Conservation (phyloP, 805 yeast genomes). For the Lipomyces oligophaga region DNA sequence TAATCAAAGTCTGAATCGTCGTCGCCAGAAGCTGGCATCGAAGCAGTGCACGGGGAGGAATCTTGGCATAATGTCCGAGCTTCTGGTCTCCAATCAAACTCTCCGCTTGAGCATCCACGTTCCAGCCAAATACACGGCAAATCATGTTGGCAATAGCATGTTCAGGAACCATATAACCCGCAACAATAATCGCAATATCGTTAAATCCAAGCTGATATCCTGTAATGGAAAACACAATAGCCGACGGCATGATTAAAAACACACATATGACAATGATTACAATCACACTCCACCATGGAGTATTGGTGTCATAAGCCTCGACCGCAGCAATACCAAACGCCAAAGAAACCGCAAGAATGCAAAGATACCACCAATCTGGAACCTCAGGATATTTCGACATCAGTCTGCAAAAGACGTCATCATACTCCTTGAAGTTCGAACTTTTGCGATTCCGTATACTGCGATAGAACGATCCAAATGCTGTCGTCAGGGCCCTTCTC, state of each 20-base stretch:
- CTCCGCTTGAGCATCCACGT: conserved; percentile 49
- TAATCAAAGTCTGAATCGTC: conserved; percentile 51
- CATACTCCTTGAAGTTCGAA: conserved; percentile 50
- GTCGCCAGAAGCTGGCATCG: conserved; percentile 53
- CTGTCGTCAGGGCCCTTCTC: conserved; percentile 42
- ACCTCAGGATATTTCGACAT: conserved; percentile 59
- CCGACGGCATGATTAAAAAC: background rate
- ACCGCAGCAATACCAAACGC: conserved; percentile 36
- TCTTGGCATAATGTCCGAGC: conserved; percentile 51
- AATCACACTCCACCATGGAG: conserved; percentile 62
- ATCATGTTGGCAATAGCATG: conserved; percentile 49
- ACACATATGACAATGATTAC: conserved; percentile 43
- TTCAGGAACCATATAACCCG: conserved; percentile 49
- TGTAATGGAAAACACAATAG: background rate
- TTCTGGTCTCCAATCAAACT: conserved; percentile 41
- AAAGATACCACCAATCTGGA: conserved; percentile 71
- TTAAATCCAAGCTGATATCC: conserved; percentile 30
- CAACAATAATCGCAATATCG: conserved; percentile 44
- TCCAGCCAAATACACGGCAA: conserved; percentile 48
- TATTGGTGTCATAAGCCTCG: conserved; percentile 44
- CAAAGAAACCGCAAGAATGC: conserved; percentile 45
- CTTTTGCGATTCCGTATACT: conserved; percentile 6
- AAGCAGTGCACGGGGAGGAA: conserved; percentile 51
- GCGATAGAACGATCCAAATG: conserved; percentile 4
- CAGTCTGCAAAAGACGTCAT: conserved; percentile 44